Evolutionary conservation across 495 filamentous ascomycete species (phyloP), one percentile per base, ranked within the genome.

Genomic region (Neurospora discreta): DNA sequence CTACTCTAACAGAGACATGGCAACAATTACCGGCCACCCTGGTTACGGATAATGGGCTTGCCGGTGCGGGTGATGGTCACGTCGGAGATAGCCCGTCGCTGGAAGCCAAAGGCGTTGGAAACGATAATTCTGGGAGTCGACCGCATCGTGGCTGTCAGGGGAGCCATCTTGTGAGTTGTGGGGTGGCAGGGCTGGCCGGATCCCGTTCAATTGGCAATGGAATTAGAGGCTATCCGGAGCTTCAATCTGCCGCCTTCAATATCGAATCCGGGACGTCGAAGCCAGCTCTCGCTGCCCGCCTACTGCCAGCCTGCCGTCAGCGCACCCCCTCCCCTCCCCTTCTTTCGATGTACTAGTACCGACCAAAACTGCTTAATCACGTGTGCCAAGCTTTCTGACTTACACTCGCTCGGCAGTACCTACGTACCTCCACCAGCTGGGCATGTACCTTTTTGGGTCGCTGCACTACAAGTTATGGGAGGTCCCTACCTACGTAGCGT

Each of bases 61-160:
- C 93, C 93, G 65, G 93, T 97, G 75, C 93, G 85, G 71, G 93
- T 91, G 78, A 97, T 94, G 73, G 90, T 82, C 74, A 97, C 86
- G 85, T 97, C 93, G 78, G 91, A 90, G 73, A 95, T 81, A 76
- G 80, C 82, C 74, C 88, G 85, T 80, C 85, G 76, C 71, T 80
- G 80, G 26, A 79, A 39, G 42, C 75, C 71, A 26, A 78, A 39
- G 18, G 76, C 70, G 72, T 73, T 72, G 72, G 39, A 73, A 58
- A 71, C 75, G 71, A 78, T 73, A 70, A 77, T 75, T 70, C 74
- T 79, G 69, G 80, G 69, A 38, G 76, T 82, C 71, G 81, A 80
- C 82, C 84, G 84, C 81, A 82, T 81, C 46, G 81, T 79, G 78
- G 81, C 78, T 76, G 82, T 80, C 80, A 85, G 76, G 79, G 82